phyloP scores from a whole-genome alignment of 441 rosid genomes.

The Gossypium aridum region DNA sequence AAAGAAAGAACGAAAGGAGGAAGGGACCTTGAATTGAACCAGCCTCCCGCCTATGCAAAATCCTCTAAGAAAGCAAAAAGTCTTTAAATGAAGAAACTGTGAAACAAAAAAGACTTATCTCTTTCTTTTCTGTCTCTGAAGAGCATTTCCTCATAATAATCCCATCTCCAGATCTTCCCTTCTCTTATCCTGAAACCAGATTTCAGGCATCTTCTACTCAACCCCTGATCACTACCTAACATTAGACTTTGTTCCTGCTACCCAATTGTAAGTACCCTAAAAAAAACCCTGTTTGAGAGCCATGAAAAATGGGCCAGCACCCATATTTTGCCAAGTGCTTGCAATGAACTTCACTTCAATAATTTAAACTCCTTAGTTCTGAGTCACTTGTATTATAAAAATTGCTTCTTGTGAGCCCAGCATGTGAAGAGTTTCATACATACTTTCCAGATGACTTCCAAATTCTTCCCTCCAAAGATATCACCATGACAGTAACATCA shows the following conservation, averaged over 20 bases:
- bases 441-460: constrained; percentile 98
- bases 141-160: constrained; percentile 19
- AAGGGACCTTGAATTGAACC: constrained; percentile 20
- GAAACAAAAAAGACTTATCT: not conserved
- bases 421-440: constrained; percentile 30
- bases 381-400: constrained; percentile 2
- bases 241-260: constrained; percentile 22
- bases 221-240: constrained; percentile 32
- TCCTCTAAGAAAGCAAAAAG: constrained; percentile 10
- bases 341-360: constrained; percentile 9
- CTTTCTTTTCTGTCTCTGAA: constrained; percentile 18
- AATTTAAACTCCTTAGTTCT: not conserved
- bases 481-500: constrained; percentile 89
- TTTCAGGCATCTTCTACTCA: constrained; percentile 28
- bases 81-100: constrained; percentile 13
- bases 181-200: constrained; percentile 12
- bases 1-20: constrained; percentile 12
- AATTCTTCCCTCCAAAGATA: constrained; percentile 91
- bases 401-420: constrained; percentile 7
- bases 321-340: constrained; percentile 7
- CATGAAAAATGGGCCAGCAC: constrained; percentile 22
- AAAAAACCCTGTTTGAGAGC: constrained; percentile 1
- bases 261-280: constrained; percentile 20
- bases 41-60: constrained; percentile 23
- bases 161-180: constrained; percentile 21